phyloP scores from a whole-genome alignment of 306 rosid species.

The Cyamopsis tetragonoloba region DNA sequence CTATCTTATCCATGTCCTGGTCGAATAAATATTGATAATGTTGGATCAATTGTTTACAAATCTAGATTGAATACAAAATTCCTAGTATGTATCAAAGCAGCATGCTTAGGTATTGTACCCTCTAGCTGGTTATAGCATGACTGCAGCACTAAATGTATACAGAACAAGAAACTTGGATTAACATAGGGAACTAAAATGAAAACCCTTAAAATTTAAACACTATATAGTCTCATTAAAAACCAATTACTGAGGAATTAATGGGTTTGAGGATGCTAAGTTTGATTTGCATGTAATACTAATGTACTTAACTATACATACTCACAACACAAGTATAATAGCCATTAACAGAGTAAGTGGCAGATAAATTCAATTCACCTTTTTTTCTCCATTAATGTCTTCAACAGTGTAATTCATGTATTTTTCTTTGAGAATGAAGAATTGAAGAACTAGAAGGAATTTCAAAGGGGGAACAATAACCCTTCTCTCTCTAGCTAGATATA shows the following conservation, averaged over 20 bases:
- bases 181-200: not conserved
- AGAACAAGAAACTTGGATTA: constrained; percentile 18
- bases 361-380: not conserved
- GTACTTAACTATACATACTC: not conserved
- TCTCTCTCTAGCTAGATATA: too few species aligned
- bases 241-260: not conserved
- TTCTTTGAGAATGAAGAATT: constrained; percentile 4
- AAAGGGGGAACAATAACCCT: constrained; percentile 2
- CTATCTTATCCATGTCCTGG: too few species aligned
- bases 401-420: not conserved
- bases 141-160: constrained; percentile 51
- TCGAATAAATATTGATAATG: too few species aligned
- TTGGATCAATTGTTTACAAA: too few species aligned
- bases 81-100: too few species aligned
- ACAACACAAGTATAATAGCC: too few species aligned
- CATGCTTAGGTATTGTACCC: constrained; percentile 54
- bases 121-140: constrained; percentile 69
- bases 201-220: not conserved
- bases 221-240: not conserved
- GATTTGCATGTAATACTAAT: not conserved
- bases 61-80: too few species aligned
- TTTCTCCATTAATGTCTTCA: not conserved
- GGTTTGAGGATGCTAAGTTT: not conserved
- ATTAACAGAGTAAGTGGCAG: not conserved
- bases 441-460: not conserved